Evolutionary conservation across 2,329 filamentous ascomycete genomes (phyloP).

Genomic region (Fusarium sp.): DNA sequence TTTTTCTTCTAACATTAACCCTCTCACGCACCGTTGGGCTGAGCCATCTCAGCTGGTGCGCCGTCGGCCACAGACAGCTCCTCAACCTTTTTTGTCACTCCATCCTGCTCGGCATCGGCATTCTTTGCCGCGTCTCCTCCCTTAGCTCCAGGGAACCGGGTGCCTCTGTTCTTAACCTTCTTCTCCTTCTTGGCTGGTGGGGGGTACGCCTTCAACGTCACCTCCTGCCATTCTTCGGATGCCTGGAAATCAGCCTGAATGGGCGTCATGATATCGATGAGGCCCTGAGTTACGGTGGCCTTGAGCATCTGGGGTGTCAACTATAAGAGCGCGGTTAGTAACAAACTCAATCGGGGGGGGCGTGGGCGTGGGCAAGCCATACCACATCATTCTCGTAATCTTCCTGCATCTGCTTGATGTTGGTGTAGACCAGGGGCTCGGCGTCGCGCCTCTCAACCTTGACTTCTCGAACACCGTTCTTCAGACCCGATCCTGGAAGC

Average conservation of each 20-base stretch:
- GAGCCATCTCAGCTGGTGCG: background rate
- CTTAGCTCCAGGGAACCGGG: slow-evolving; percentile 65
- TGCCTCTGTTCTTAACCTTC: slow-evolving; percentile 81
- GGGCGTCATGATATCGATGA: slow-evolving; percentile 79
- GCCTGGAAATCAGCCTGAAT: slow-evolving; percentile 79
- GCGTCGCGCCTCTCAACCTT: slow-evolving; percentile 74
- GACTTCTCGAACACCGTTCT: slow-evolving; percentile 68
- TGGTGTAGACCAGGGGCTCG: slow-evolving; percentile 83
- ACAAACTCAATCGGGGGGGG: too few species aligned
- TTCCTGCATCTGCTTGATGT: slow-evolving; percentile 77
- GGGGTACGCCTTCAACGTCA: slow-evolving; percentile 83
- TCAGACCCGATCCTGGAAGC: slow-evolving; percentile 78
- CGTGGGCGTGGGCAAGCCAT: slow-evolving; percentile 45
- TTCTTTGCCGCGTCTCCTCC: slow-evolving; percentile 13
- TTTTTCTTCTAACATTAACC: background rate
- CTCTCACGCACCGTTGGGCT: slow-evolving; percentile 18
- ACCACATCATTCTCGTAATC: slow-evolving; percentile 85
- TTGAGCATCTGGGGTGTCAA: slow-evolving; percentile 90
- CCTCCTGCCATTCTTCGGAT: slow-evolving; percentile 79
- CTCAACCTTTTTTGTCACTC: slow-evolving; percentile 27
- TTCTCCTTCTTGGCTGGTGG: slow-evolving; percentile 75
- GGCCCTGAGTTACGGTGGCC: slow-evolving; percentile 78
- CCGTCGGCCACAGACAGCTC: slow-evolving; percentile 24
- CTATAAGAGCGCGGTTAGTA: slow-evolving; percentile 28
- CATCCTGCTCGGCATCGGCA: background rate